Base-by-base conservation (phyloP, 495 filamentous ascomycete genomes). In the Xylaria bambusicola region DNA sequence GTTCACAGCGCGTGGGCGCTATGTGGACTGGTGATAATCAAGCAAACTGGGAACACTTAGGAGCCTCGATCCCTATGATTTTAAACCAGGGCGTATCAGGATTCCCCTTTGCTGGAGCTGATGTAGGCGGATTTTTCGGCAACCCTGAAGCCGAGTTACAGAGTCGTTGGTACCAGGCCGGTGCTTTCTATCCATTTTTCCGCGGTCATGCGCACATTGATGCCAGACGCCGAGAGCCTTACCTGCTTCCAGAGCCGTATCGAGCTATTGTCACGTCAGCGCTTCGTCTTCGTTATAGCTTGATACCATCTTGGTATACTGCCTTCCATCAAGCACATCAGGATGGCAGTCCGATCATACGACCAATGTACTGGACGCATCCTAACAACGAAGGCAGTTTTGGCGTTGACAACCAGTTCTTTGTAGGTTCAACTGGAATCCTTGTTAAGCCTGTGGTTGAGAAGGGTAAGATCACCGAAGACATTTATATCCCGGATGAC, bases 1-100 rank as follows among this genome's bases (percentile, higher is more conserved):
- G 94, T 44, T 89, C 88, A 51, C 94, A 98, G 73, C 87, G 94
- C 53, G 75, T 89, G 40, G 89, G 90, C 52, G 94, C 94, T 52
- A 97, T 96, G 91, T 98, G 94, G 94, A 98, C 94, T 20, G 94
- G 94, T 55, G 94, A 98, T 71, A 98, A 98, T 76, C 88, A 91
- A 66, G 94, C 94, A 6, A 85, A 81, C 24, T 98, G 94, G 94
- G 84, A 85, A n/a, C 92, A 98, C 69, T 84, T 98, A 29, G 85
- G 84, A 20, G 87, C 86, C 6, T 85, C 89, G 1, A 82, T 98
- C 51, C 93, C 94, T 20, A 98, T 98, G 94, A 77, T 97, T 47
- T 80, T 98, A 45, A 89, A 86, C 73, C 89, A 96, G 57, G 92
- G 92, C 35, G 93, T 98, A 66, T 83, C 90, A 0, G 94, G 94